Evolutionary conservation across 2,329 filamentous ascomycete genomes (phyloP).

Genomic region (Pestalotiopsis sp.): DNA sequence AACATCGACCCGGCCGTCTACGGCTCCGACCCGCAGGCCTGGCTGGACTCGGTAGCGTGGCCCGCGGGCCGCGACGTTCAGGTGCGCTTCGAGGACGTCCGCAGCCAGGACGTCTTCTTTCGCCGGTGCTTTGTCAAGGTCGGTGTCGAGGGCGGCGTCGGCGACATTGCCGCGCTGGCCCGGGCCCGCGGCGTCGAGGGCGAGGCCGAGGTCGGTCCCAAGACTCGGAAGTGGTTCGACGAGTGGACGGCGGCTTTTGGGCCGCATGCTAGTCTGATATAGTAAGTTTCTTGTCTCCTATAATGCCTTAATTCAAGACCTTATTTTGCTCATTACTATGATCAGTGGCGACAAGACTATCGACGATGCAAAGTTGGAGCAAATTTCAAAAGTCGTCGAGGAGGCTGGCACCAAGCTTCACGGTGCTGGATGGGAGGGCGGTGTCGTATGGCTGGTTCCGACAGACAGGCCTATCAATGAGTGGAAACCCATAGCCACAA

Average conservation of each 20-base stretch:
- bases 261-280: constrained; percentile 36
- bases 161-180: constrained; percentile 26
- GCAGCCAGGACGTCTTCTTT: constrained; percentile 30
- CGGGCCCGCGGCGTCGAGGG: constrained; percentile 28
- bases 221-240: constrained; percentile 23
- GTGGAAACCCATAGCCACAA: constrained; percentile 35
- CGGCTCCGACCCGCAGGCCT: constrained; percentile 27
- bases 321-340: background rate
- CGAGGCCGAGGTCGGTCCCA: constrained; percentile 16
- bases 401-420: constrained; percentile 23
- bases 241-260: constrained; percentile 30
- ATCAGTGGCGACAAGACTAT: constrained; percentile 28
- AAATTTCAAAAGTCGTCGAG: constrained; percentile 24
- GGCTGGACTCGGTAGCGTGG: constrained; percentile 30
- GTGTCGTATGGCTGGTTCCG: constrained; percentile 33
- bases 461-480: constrained; percentile 30
- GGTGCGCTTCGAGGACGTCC: constrained; percentile 25
- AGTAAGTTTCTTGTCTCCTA: constrained; percentile 27
- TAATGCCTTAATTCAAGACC: background rate
- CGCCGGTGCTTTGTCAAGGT: constrained; percentile 32
- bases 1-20: constrained; percentile 26
- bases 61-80: constrained; percentile 15
- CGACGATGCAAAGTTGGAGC: constrained; percentile 23
- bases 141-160: constrained; percentile 22
- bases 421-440: constrained; percentile 30